Conservation (phyloP, 768 basidiomycete species). For the Lactarius sp. region DNA sequence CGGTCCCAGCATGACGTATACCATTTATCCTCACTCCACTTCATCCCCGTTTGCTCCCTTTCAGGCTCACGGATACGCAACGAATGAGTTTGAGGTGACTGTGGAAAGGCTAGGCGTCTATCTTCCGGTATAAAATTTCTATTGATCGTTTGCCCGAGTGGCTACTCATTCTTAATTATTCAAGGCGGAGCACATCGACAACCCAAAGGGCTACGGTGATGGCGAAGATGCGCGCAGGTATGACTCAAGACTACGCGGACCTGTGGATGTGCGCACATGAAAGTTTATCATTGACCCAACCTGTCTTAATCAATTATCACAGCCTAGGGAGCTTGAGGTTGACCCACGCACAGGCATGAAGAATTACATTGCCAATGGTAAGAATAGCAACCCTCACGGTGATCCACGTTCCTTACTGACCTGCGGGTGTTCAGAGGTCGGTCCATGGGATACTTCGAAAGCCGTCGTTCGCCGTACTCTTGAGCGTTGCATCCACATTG, state of each 20-base stretch:
- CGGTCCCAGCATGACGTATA: background rate
- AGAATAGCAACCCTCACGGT: background rate
- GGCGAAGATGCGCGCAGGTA: constrained; percentile 79
- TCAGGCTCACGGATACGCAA: constrained; percentile 77
- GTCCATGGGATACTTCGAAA: constrained; percentile 86
- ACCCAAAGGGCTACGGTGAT: constrained; percentile 84
- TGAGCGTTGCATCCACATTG: constrained; percentile 73
- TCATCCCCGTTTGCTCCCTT: background rate
- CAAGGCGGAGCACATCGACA: constrained; percentile 88
- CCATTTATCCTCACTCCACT: background rate
- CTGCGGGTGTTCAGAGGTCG: constrained; percentile 43
- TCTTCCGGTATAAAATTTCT: constrained; percentile 54
- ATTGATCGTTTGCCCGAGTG: too few species aligned
- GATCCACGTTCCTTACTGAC: background rate
- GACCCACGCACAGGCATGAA: constrained; percentile 90
- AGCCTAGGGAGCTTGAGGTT: constrained; percentile 80
- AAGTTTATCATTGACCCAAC: background rate
- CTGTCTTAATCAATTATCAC: background rate
- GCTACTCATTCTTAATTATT: background rate
- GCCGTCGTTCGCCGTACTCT: constrained; percentile 69
- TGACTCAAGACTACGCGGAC: constrained; percentile 70
- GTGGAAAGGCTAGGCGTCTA: constrained; percentile 77
- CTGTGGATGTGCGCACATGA: constrained; percentile 60
- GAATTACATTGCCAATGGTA: constrained; percentile 41
- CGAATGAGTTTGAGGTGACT: constrained; percentile 83